These are phyloP conservation scores for Abrus precatorius DNA, from an alignment of 306 rosid genomes.

Conservation along the genomic window DNA sequence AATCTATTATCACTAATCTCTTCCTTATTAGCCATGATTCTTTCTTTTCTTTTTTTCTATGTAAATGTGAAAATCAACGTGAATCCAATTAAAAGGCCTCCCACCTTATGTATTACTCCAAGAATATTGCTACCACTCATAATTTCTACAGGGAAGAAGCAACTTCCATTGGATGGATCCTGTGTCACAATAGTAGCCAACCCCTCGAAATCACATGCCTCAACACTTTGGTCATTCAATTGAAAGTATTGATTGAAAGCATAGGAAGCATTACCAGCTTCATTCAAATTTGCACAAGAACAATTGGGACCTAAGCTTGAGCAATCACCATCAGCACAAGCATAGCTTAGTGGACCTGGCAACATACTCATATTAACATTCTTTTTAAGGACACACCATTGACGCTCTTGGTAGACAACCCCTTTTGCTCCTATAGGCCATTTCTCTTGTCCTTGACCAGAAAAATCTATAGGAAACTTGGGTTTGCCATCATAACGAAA, in stretches of 20 bases:
- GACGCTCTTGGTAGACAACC: slow-evolving; percentile 57
- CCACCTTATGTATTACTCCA: not conserved
- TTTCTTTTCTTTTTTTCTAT: not conserved
- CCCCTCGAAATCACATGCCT: slow-evolving; percentile 65
- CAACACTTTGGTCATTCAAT: slow-evolving; percentile 66
- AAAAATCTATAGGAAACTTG: slow-evolving; percentile 69
- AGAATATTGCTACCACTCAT: slow-evolving; percentile 52
- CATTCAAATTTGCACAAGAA: slow-evolving; percentile 57
- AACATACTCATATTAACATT: not conserved
- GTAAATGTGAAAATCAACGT: slow-evolving; percentile 44
- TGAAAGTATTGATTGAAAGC: slow-evolving; percentile 79
- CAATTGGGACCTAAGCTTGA: slow-evolving; percentile 54
- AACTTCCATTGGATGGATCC: slow-evolving; percentile 57
- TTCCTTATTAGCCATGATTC: not conserved
- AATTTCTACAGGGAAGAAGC: slow-evolving; percentile 64
- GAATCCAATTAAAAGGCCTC: slow-evolving; percentile 37
- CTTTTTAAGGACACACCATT: slow-evolving; percentile 66
- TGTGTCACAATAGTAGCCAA: slow-evolving; percentile 51
- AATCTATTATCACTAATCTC: slow-evolving; percentile 8
- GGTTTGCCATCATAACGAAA: slow-evolving; percentile 71
- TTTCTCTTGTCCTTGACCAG: slow-evolving; percentile 55
- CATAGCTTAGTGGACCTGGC: slow-evolving; percentile 39
- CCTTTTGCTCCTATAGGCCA: slow-evolving; percentile 67
- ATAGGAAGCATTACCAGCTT: slow-evolving; percentile 52
- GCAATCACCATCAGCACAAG: slow-evolving; percentile 71